phyloP scores from a whole-genome alignment of 2,329 filamentous ascomycete species.

The Ceratocystis papillata region DNA sequence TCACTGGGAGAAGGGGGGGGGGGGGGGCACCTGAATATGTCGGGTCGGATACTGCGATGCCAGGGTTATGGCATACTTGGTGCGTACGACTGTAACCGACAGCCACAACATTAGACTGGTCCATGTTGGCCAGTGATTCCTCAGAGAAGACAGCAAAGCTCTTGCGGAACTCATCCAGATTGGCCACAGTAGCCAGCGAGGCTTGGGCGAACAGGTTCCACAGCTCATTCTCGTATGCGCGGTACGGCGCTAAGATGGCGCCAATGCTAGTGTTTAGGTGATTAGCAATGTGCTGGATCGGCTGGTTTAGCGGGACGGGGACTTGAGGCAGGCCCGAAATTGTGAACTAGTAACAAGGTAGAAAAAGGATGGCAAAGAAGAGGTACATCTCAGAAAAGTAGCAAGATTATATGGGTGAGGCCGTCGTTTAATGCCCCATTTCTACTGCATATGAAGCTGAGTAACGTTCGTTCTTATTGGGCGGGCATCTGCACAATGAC shows the following conservation, averaged over 20 bases:
- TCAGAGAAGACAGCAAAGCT: constrained; percentile 80
- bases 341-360: neutral
- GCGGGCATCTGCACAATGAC: no score
- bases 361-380: neutral
- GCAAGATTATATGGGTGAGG: neutral
- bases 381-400: neutral
- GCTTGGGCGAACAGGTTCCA: constrained; percentile 60
- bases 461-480: no score
- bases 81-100: constrained; percentile 74
- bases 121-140: constrained; percentile 59
- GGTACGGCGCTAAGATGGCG: constrained; percentile 54
- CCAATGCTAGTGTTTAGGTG: constrained; percentile 44
- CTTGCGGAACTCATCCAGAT: constrained; percentile 58
- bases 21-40: constrained; percentile 50
- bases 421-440: neutral
- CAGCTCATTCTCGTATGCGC: constrained; percentile 55
- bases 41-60: constrained; percentile 72
- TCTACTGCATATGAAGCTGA: no score
- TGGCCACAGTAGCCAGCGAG: constrained; percentile 55
- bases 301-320: constrained; percentile 37
- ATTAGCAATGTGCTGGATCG: constrained; percentile 44
- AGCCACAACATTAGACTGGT: constrained; percentile 74
- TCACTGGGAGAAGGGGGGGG: neutral
- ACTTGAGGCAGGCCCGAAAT: constrained; percentile 35
- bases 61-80: constrained; percentile 80